Evolutionary conservation across 352 stramenopile genomes (phyloP).

Genomic region (Pythium volutum): DNA sequence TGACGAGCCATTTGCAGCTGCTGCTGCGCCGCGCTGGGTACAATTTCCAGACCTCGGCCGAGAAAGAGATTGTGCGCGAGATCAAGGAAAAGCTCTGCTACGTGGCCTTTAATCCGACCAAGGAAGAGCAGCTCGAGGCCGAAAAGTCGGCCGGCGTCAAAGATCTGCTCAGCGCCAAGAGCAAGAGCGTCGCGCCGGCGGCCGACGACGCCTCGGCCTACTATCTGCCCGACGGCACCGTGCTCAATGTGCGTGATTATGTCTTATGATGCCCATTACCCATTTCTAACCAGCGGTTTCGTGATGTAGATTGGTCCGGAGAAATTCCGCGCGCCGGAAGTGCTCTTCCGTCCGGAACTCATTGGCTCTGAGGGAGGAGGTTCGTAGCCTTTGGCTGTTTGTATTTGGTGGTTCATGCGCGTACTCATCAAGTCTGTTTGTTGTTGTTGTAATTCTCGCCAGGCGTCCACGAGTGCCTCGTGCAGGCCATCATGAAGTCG

Average conservation of each 20-base stretch:
- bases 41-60: slow-evolving; percentile 87
- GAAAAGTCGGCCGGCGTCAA: slow-evolving; percentile 45
- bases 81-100: slow-evolving; percentile 90
- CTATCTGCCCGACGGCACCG: slow-evolving; percentile 78
- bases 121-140: slow-evolving; percentile 78
- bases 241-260: slow-evolving; percentile 66
- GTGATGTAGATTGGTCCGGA: slow-evolving; percentile 46
- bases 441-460: too few species aligned
- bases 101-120: slow-evolving; percentile 80
- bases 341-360: slow-evolving; percentile 61
- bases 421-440: too few species aligned
- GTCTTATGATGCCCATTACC: neutral
- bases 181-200: slow-evolving; percentile 31
- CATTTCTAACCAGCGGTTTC: neutral
- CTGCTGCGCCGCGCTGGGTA: slow-evolving; percentile 75
- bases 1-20: slow-evolving; percentile 78
- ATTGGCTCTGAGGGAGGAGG: slow-evolving; percentile 61
- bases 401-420: too few species aligned
- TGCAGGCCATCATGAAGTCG: slow-evolving; percentile 96
- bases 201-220: slow-evolving; percentile 65
- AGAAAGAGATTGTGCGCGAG: slow-evolving; percentile 84
- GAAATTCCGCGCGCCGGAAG: slow-evolving; percentile 60
- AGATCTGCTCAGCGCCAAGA: slow-evolving; percentile 34
- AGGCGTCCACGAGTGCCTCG: slow-evolving; percentile 85
- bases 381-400: slow-evolving; percentile 3